phyloP scores from a whole-genome alignment of 306 rosid genomes.

The Cucurbita pepo region DNA sequence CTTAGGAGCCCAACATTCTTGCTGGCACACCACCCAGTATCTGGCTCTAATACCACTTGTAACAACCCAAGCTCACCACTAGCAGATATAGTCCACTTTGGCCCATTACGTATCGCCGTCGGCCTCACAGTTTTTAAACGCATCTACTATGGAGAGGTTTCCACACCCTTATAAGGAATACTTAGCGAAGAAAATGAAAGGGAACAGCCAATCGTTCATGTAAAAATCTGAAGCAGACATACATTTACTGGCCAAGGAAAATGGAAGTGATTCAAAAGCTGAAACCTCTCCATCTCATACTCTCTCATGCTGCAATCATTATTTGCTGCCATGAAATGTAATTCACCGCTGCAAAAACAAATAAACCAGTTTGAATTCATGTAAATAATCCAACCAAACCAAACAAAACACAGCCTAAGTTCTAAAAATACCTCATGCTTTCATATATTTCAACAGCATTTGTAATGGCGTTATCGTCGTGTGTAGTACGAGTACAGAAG shows the following conservation, averaged over 20 bases:
- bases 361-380: not conserved
- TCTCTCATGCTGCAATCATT: conserved; percentile 23
- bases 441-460: conserved; percentile 22
- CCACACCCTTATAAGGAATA: too few species aligned
- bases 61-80: too few species aligned
- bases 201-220: not conserved
- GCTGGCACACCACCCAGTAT: too few species aligned
- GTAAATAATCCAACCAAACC: not conserved
- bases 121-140: too few species aligned
- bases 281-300: conserved; percentile 21
- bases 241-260: conserved; percentile 27
- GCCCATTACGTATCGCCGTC: too few species aligned
- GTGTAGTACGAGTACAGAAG: conserved; percentile 19
- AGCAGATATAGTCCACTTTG: too few species aligned
- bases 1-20: too few species aligned
- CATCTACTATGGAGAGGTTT: too few species aligned
- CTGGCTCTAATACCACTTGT: too few species aligned
- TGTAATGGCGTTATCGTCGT: conserved; percentile 24
- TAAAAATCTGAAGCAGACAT: conserved; percentile 2
- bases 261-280: conserved; percentile 18
- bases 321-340: conserved; percentile 29
- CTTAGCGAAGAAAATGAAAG: not conserved
- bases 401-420: not conserved
- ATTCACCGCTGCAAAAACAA: conserved; percentile 14
- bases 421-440: conserved; percentile 8